phyloP scores from a whole-genome alignment of 2,329 filamentous ascomycete species.

The Colletotrichum simmondsii region DNA sequence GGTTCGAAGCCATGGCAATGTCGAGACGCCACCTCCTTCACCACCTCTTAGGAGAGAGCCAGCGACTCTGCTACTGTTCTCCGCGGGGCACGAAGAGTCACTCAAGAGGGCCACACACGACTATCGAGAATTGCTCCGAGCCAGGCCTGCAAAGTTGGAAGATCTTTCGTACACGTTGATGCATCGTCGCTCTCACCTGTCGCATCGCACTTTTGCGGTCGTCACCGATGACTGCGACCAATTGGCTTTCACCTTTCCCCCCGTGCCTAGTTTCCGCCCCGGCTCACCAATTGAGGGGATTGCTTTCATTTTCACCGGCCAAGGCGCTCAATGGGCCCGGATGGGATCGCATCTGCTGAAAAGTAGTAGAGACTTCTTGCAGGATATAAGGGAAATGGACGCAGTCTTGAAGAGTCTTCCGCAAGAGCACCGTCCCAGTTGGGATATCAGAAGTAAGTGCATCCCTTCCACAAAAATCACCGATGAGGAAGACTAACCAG shows the following conservation, averaged over 20 bases:
- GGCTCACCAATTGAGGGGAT: slow-evolving; percentile 22
- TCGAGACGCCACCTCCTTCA: slow-evolving; percentile 19
- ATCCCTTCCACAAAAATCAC: no score
- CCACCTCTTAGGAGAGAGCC: slow-evolving; percentile 8
- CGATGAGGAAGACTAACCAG: not conserved
- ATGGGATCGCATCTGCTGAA: slow-evolving; percentile 49
- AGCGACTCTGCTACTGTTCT: slow-evolving; percentile 35
- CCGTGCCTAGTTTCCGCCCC: slow-evolving; percentile 11
- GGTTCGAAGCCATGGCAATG: not conserved
- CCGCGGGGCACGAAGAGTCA: slow-evolving; percentile 36
- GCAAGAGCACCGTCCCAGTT: slow-evolving; percentile 36
- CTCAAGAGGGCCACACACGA: slow-evolving; percentile 38
- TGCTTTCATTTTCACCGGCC: slow-evolving; percentile 53
- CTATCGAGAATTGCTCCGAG: slow-evolving; percentile 35
- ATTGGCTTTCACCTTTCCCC: slow-evolving; percentile 37
- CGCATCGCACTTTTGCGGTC: slow-evolving; percentile 38
- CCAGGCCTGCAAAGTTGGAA: slow-evolving; percentile 25
- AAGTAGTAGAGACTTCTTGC: slow-evolving; percentile 9
- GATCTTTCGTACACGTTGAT: slow-evolving; percentile 45
- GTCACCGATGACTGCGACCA: slow-evolving; percentile 35
- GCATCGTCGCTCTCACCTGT: slow-evolving; percentile 40
- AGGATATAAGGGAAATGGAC: slow-evolving; percentile 29
- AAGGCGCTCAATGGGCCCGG: slow-evolving; percentile 56
- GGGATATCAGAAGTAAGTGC: slow-evolving; percentile 35
- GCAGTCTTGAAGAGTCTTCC: slow-evolving; percentile 37